phyloP scores from a whole-genome alignment of 495 filamentous ascomycete genomes.

The Copromyces sp. region DNA sequence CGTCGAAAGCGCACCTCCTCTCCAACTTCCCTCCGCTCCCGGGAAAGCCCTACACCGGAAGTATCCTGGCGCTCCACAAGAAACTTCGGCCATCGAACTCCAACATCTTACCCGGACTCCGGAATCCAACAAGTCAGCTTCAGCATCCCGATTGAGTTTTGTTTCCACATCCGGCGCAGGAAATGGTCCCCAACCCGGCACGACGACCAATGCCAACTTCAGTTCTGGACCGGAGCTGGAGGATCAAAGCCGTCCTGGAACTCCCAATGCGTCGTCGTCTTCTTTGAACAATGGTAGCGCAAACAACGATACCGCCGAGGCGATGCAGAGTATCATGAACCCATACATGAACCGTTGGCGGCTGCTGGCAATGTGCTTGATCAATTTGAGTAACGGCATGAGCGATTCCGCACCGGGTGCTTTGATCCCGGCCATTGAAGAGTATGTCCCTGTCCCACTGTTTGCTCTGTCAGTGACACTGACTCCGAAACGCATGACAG shows the following conservation, averaged over 20 bases:
- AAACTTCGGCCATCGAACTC: constrained; percentile 24
- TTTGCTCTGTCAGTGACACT: not conserved
- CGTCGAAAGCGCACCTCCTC: not conserved
- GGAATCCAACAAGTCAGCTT: constrained; percentile 8
- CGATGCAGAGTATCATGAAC: constrained; percentile 9
- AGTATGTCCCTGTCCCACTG: constrained; percentile 19
- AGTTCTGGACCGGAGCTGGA: not conserved
- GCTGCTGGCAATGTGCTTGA: constrained; percentile 35
- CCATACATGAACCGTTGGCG: constrained; percentile 33
- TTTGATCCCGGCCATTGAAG: constrained; percentile 61
- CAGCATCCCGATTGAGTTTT: constrained; percentile 10
- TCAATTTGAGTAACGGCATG: constrained; percentile 48
- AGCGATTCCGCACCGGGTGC: constrained; percentile 60
- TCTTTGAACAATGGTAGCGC: constrained; percentile 19
- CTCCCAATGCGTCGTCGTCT: constrained; percentile 35
- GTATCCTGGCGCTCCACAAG: constrained; percentile 29
- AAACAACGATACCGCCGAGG: constrained; percentile 5
- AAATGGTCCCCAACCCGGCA: constrained; percentile 17
- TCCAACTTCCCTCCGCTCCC: constrained; percentile 17
- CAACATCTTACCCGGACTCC: constrained; percentile 11
- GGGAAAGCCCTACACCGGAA: constrained; percentile 25
- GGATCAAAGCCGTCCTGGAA: constrained; percentile 43
- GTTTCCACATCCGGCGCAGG: constrained; percentile 9
- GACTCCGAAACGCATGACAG: constrained; percentile 14
- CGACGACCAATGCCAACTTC: not conserved